Evolutionary conservation across 1,284 basidiomycete genomes (phyloP), one percentile per base, ranked within the genome.

Genomic region (Ganoderma sinense): DNA sequence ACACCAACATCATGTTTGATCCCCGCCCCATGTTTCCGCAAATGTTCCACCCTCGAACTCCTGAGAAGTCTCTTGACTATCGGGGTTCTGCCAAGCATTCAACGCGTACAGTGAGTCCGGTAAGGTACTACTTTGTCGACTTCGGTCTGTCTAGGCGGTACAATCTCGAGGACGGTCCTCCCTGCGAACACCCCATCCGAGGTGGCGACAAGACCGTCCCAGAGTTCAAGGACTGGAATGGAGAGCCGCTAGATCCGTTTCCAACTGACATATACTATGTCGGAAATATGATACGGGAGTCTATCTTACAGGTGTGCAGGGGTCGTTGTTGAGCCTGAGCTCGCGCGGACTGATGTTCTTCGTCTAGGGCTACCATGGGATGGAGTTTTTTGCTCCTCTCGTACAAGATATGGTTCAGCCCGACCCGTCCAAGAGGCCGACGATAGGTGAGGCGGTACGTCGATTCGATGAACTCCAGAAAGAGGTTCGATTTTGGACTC

Each of bases 1-100:
- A 31, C 2, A 43, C 71, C 26, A 84, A 85, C 62, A 73, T 84
- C 48, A 80, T 85, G 80, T 76, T 83, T 67, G 81, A 83, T 61
- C 74, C 80, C 0, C 58, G 64, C 7, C 62, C 70, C 23, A 62
- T 82, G 62, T 78, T 76, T 66, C 71, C 75, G 6, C 56, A 78
- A 16, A 71, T 65, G 1, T 77, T 70, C 39, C 80, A 82, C 66
- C 80, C 79, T 2, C 31, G 60, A 4, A 23, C 33, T 2, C 41
- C 55, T 0, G 33, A 58, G 4, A 64, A 56, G 60, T 74, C 62
- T 20, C 75, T 68, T 16, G 72, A 79, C 56, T 70, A 66, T 16
- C 65, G 45, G 18, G 67, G 59, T 68, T 71, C 65, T 74, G 75
- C 4, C n/a, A 48, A 48, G 45, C n/a, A 48, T n/a, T 48, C 20